Evolutionary conservation across 257 asterid species (phyloP).

Genomic region (Penstemon eatonii): DNA sequence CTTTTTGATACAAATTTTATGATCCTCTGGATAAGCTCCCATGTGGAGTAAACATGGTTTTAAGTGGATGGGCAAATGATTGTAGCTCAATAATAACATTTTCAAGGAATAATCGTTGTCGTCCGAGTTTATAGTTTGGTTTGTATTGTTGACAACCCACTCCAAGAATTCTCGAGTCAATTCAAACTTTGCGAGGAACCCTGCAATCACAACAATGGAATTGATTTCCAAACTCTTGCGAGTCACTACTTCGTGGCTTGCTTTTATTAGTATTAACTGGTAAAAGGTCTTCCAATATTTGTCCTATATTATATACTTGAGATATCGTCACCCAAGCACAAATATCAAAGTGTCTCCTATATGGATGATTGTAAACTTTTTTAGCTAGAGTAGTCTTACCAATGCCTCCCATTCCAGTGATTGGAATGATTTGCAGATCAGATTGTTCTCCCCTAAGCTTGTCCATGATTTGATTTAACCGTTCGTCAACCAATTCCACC

Average conservation of each 20-base stretch:
- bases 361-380: slow-evolving; percentile 10
- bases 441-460: not conserved
- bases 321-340: slow-evolving; percentile 29
- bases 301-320: not conserved
- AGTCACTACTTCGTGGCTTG: too few relatives aligned
- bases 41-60: too few relatives aligned
- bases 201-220: not conserved
- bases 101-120: too few relatives aligned
- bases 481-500: not conserved
- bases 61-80: too few relatives aligned
- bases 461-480: not conserved
- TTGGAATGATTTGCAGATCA: not conserved
- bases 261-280: not conserved
- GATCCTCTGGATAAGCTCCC: too few relatives aligned
- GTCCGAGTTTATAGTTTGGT: not conserved
- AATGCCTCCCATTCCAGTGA: slow-evolving; percentile 30
- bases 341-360: not conserved
- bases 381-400: slow-evolving; percentile 40
- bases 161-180: not conserved
- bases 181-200: not conserved
- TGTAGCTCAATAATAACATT: too few relatives aligned
- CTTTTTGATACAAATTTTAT: too few relatives aligned
- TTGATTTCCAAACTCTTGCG: not conserved
- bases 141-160: not conserved
- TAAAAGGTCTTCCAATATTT: not conserved